These are phyloP conservation scores for Amyloporia xantha DNA, from an alignment of 768 basidiomycete species.

Conservation along the genomic window DNA sequence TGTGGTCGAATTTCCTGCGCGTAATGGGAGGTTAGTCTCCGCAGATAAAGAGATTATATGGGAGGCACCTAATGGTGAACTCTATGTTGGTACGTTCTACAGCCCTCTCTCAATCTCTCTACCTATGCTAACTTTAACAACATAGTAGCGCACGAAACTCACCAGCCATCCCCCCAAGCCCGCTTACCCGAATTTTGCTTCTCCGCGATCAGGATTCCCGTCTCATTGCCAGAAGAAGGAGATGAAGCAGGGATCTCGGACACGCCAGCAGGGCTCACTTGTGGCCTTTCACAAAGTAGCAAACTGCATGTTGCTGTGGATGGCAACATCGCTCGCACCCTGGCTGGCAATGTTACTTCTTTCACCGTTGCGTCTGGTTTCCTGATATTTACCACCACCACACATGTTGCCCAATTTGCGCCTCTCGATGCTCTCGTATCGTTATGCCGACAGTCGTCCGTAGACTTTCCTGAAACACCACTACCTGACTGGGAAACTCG, in stretches of 20 bases:
- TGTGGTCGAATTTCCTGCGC: slow-evolving; percentile 10
- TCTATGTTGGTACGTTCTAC: slow-evolving; percentile 21
- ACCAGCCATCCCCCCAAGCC: slow-evolving; percentile 8
- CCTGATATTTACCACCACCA: slow-evolving; percentile 76
- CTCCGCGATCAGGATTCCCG: slow-evolving; percentile 32
- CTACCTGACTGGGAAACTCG: slow-evolving; percentile 54
- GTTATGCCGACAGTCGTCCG: slow-evolving; percentile 5
- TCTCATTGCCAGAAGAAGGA: slow-evolving; percentile 6
- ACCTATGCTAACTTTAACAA: no score
- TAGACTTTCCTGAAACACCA: not conserved
- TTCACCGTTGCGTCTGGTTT: slow-evolving; percentile 70
- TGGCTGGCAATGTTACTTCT: slow-evolving; percentile 60
- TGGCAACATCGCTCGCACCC: slow-evolving; percentile 20
- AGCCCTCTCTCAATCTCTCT: no score
- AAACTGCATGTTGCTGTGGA: slow-evolving; percentile 51
- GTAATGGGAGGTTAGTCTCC: slow-evolving; percentile 44
- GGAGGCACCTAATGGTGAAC: slow-evolving; percentile 41
- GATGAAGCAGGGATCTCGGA: not conserved
- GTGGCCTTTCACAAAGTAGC: slow-evolving; percentile 61
- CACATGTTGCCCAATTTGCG: slow-evolving; percentile 75
- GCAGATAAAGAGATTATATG: slow-evolving; percentile 27
- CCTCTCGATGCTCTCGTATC: slow-evolving; percentile 36
- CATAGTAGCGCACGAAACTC: not conserved
- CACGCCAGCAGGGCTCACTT: slow-evolving; percentile 31
- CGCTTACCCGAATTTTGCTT: slow-evolving; percentile 59